A percentile compares a stretch with the other conserved stretches of the same genome.
Conservation (phyloP, 805 yeast species). For the Kluyveromyces dobzhanskii region DNA sequence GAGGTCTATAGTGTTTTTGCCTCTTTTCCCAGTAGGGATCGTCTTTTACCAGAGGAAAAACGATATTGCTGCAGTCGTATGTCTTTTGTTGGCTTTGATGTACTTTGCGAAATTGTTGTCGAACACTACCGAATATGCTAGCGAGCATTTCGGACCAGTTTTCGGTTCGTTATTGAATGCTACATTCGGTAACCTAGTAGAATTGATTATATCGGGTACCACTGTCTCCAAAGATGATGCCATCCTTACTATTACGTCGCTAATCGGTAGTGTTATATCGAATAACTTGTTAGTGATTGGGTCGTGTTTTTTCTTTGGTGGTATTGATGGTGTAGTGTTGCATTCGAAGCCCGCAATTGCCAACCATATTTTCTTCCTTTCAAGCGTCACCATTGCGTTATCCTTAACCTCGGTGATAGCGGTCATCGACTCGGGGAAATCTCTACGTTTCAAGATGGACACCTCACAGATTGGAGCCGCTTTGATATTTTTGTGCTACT, state of each 20-base stretch:
- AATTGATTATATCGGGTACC: neutral
- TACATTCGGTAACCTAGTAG: neutral
- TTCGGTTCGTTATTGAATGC: neutral
- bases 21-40: neutral
- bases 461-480: neutral
- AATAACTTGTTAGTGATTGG: neutral
- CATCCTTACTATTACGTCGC: neutral
- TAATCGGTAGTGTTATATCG: neutral
- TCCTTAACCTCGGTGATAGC: neutral
- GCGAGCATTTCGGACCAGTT: slow-evolving; percentile 1
- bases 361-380: neutral
- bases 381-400: neutral
- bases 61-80: neutral
- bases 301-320: neutral
- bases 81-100: neutral
- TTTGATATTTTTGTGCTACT: neutral
- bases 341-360: neutral
- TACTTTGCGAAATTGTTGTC: neutral
- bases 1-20: neutral
- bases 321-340: neutral
- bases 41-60: neutral
- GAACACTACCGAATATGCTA: neutral
- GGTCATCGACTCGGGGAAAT: neutral
- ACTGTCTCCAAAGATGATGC: neutral
- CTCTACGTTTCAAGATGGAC: neutral